Evolutionary conservation across 2,329 filamentous ascomycete genomes (phyloP).

Genomic region (Diaporthe caulivora): DNA sequence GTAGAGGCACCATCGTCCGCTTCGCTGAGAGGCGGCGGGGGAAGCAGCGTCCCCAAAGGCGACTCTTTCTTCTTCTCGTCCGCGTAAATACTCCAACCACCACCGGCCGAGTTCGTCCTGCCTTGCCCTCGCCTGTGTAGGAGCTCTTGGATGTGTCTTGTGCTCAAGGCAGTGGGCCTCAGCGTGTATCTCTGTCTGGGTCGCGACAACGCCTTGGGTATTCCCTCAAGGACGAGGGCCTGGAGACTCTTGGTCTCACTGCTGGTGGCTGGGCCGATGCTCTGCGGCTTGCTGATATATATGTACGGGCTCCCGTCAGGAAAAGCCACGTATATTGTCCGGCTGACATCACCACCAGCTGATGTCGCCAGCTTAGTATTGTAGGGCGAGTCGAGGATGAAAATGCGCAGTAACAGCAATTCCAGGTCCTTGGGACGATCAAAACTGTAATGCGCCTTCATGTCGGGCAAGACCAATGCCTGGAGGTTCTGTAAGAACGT

Average conservation of each 20-base stretch:
- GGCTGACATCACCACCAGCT: constrained; percentile 72
- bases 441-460: constrained; percentile 87
- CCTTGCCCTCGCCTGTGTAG: constrained; percentile 77
- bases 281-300: constrained; percentile 71
- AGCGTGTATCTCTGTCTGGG: constrained; percentile 80
- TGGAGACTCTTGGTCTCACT: constrained; percentile 74
- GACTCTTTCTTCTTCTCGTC: constrained; percentile 68
- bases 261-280: constrained; percentile 54
- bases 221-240: constrained; percentile 79
- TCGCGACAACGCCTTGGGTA: constrained; percentile 84
- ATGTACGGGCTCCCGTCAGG: constrained; percentile 83
- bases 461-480: constrained; percentile 78
- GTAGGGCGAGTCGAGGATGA: constrained; percentile 85
- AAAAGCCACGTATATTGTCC: constrained; percentile 84
- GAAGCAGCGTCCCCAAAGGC: constrained; percentile 66
- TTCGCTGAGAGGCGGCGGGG: constrained; percentile 60
- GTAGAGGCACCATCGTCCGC: constrained; percentile 44
- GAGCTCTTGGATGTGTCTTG: constrained; percentile 78
- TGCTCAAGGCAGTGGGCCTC: constrained; percentile 74
- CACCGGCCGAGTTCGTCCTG: constrained; percentile 77
- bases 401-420: constrained; percentile 81
- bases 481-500: constrained; percentile 85
- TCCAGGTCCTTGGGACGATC: constrained; percentile 78
- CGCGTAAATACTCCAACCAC: constrained; percentile 84
- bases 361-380: constrained; percentile 68